Conservation (phyloP, 345 rosid species). For the Eucalyptus dawsonii region DNA sequence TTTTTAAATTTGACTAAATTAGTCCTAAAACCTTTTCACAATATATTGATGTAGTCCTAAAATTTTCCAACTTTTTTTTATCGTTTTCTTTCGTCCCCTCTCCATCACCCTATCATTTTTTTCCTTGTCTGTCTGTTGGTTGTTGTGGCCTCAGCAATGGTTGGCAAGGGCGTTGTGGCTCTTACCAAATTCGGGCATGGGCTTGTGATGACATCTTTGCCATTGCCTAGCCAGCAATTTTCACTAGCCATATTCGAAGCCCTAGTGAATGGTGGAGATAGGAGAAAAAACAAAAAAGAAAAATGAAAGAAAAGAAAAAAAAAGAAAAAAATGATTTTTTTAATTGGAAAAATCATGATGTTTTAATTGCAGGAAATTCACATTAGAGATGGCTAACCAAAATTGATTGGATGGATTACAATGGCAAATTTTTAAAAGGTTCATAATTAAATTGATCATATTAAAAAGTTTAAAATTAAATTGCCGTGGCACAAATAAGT, state of each 20-base stretch:
- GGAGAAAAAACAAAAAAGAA: background rate
- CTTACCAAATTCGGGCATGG: background rate
- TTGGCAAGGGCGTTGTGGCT: rapidly evolving
- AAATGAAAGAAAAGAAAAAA: background rate
- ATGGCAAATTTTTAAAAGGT: background rate
- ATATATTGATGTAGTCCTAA: rapidly evolving
- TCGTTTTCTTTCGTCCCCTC: background rate
- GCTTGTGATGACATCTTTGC: background rate
- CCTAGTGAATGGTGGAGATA: background rate
- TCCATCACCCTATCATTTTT: background rate
- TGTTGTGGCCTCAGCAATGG: background rate
- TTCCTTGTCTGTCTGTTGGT: background rate
- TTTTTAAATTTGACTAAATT: background rate
- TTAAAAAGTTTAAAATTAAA: background rate
- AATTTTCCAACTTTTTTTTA: background rate
- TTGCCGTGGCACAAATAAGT: background rate
- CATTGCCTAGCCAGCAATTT: background rate
- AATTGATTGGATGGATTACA: rapidly evolving
- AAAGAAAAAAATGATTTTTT: too few relatives aligned
- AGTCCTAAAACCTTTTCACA: background rate
- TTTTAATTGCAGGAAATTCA: too few relatives aligned
- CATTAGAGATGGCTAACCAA: background rate
- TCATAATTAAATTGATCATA: rapidly evolving
- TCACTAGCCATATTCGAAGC: background rate
- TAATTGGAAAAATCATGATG: background rate